Evolutionary conservation across 805 yeast genomes (phyloP).

Genomic region (Komagataella kurtzmanii): DNA sequence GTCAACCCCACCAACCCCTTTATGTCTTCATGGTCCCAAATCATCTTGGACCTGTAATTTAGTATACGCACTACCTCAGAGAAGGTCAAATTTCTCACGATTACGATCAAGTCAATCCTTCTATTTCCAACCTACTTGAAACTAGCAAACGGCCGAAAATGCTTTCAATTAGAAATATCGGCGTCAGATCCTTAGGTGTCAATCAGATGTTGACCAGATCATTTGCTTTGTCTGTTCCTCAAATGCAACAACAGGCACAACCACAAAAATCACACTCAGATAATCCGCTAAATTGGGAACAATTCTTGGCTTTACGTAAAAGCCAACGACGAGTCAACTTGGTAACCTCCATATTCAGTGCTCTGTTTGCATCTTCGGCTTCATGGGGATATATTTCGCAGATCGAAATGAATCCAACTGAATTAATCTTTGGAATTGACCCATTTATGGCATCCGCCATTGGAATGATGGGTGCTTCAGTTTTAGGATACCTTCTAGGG

Average conservation of each 20-base stretch:
- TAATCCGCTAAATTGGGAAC: constrained; percentile 51
- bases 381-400: constrained; percentile 74
- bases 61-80: too few relatives aligned
- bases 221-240: not conserved
- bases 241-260: not conserved
- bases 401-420: constrained; percentile 78
- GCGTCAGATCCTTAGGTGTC: not conserved
- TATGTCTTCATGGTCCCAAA: too few relatives aligned
- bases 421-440: constrained; percentile 76
- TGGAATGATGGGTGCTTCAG: constrained; percentile 59
- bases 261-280: not conserved
- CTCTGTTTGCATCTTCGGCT: constrained; percentile 45
- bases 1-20: too few relatives aligned
- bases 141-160: not conserved
- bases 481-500: constrained; percentile 70
- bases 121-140: too few relatives aligned
- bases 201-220: not conserved
- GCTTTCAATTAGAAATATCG: not conserved
- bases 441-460: constrained; percentile 73
- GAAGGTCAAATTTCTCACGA: too few relatives aligned
- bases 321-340: constrained; percentile 60
- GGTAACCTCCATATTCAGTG: constrained; percentile 54
- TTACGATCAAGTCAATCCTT: too few relatives aligned
- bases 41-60: too few relatives aligned
- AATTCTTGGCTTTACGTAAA: constrained; percentile 65